phyloP scores from a whole-genome alignment of 345 rosid genomes.

The Litchi chinensis region DNA sequence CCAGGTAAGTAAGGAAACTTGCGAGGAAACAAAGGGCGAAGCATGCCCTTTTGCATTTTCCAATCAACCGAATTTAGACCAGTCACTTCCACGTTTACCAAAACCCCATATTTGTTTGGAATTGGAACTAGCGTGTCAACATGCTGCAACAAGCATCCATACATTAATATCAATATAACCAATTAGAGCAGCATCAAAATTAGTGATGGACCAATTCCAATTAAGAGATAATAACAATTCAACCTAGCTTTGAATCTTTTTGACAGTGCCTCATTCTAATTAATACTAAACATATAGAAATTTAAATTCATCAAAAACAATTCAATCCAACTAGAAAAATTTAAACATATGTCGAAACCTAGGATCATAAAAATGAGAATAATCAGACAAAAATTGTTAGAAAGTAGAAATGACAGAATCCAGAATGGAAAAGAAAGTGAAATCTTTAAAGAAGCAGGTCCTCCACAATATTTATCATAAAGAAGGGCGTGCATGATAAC shows the following conservation, averaged over 20 bases:
- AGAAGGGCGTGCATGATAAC: slow-evolving; percentile 42
- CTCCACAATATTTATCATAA: slow-evolving; percentile 47
- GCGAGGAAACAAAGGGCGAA: slow-evolving; percentile 63
- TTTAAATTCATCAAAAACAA: no score
- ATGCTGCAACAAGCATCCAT: slow-evolving; percentile 45
- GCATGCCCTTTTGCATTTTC: slow-evolving; percentile 70
- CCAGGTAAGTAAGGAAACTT: slow-evolving; percentile 77
- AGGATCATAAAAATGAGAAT: not conserved
- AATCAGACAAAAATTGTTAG: not conserved
- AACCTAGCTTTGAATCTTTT: not conserved
- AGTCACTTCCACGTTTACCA: slow-evolving; percentile 57
- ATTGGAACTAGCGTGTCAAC: slow-evolving; percentile 55
- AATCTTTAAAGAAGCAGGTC: slow-evolving; percentile 47
- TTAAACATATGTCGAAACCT: not conserved
- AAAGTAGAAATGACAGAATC: not conserved
- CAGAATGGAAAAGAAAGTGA: not conserved
- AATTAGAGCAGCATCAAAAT: not conserved
- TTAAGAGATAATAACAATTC: no score
- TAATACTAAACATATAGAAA: no score
- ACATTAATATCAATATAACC: not conserved
- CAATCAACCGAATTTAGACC: slow-evolving; percentile 68
- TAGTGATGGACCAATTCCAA: no score
- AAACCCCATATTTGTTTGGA: slow-evolving; percentile 56
- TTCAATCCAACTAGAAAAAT: not conserved
- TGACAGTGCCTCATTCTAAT: no score